Conservation (phyloP, 345 rosid genomes). For the Tarenaya hassleriana region DNA sequence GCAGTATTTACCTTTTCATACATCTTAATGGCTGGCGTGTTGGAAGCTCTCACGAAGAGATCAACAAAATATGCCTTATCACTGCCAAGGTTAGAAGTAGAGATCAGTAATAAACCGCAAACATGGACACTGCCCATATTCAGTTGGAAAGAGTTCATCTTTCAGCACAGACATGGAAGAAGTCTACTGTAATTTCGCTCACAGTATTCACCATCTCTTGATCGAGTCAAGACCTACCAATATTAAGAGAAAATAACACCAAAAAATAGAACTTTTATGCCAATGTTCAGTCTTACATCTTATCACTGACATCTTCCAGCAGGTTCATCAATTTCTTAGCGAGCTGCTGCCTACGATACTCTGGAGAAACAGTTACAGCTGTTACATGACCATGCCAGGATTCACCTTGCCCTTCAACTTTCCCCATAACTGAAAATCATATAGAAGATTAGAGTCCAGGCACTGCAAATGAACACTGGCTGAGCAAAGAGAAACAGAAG, state of each 20-base stretch:
- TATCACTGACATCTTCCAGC: constrained; percentile 78
- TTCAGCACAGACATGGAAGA: too few species aligned
- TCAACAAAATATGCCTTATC: constrained; percentile 93
- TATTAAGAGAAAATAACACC: not conserved
- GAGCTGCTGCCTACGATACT: constrained; percentile 83
- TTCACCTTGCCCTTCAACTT: constrained; percentile 96
- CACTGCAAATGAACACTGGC: not conserved
- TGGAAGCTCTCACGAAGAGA: constrained; percentile 96
- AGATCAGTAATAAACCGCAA: not conserved
- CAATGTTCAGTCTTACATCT: constrained; percentile 49
- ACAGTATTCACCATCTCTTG: constrained; percentile 7
- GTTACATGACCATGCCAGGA: constrained; percentile 99
- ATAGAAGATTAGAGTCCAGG: constrained; percentile 7
- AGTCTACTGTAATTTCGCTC: too few species aligned
- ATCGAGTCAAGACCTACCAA: not conserved
- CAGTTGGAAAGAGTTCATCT: too few species aligned
- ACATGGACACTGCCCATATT: not conserved
- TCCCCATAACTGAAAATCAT: constrained; percentile 72
- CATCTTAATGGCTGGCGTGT: constrained; percentile 94
- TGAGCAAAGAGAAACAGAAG: not conserved
- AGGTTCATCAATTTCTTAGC: constrained; percentile 89
- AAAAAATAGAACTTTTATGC: too few species aligned
- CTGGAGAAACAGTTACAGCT: constrained; percentile 85
- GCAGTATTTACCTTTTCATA: constrained; percentile 77
- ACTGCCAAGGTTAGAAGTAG: constrained; percentile 35